These are phyloP conservation scores for Lodderomyces parapsilosis DNA, from an alignment of 1,139 yeast genomes.

Conservation along the genomic window DNA sequence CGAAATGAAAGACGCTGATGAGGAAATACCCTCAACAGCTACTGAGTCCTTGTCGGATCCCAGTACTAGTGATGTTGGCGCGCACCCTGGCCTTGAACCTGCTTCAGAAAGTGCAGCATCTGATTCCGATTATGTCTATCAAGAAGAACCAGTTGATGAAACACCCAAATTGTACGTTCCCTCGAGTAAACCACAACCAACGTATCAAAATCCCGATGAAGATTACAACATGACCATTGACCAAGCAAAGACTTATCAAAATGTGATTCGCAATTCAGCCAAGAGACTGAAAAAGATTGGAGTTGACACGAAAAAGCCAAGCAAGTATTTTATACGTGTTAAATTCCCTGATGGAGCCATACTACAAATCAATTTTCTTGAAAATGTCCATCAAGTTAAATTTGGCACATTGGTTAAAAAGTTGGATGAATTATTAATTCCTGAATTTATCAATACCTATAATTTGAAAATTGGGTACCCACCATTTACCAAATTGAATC, in stretches of 20 bases:
- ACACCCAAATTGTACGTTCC: conserved; percentile 27
- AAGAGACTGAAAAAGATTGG: conserved; percentile 18
- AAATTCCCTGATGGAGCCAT: conserved; percentile 54
- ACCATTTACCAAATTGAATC: conserved; percentile 40
- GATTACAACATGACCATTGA: conserved; percentile 52
- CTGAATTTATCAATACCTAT: conserved; percentile 34
- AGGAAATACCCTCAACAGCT: conserved; percentile 1
- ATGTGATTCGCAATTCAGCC: conserved; percentile 40
- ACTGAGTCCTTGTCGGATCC: neutral
- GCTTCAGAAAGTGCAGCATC: neutral
- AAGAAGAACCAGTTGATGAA: conserved; percentile 12
- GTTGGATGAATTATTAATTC: conserved; percentile 36
- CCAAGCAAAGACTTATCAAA: conserved; percentile 55
- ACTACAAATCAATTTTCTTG: conserved; percentile 46
- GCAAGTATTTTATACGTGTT: conserved; percentile 40
- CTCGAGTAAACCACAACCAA: conserved; percentile 11
- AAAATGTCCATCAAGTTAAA: conserved; percentile 27
- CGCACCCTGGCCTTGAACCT: neutral
- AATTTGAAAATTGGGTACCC: conserved; percentile 38
- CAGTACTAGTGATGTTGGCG: neutral
- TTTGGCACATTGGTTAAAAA: conserved; percentile 43
- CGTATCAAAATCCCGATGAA: conserved; percentile 43
- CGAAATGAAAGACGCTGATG: conserved; percentile 7
- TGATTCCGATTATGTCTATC: conserved; percentile 4
- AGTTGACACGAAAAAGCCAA: conserved; percentile 16